Evolutionary conservation across 2,329 filamentous ascomycete species (phyloP), one percentile per base, ranked within the genome.

Genomic region (Fusarium brevicatenulatum): DNA sequence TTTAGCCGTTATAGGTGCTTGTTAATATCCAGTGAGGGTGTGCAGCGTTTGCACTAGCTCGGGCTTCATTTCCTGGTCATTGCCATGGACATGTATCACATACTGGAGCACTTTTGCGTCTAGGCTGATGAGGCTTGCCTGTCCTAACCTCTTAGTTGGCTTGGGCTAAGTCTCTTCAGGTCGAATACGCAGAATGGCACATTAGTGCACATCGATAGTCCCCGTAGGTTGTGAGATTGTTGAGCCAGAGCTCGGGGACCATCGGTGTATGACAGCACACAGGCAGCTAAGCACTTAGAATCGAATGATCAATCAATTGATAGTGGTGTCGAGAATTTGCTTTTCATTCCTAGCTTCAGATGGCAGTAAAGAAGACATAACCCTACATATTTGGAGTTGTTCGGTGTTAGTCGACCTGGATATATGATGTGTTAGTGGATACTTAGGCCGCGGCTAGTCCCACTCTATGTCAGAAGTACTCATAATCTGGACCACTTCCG

Each of bases 401-500:
- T 55, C 21, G 21, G 36, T 37, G 21, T 53, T 8, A 19, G 7
- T 15, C 7, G 25, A 46, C 37, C 30, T 18, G 9, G 21, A 2
- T 2, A 13, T 12, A 18, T 5, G 4, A 9, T 12, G 13, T 61
- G 71, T 74, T 73, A 64, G 52, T 39, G 28, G 53, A n/a, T 71
- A 73, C 71, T 58, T 40, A 1, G 3, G 3, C 15, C 2, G 21
- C 21, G 18, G 21, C 63, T 28, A 42, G 28, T 23, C 16, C 56
- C 18, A 16, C 23, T 21, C 9, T 7, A 16, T 7, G 9, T 8
- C n/a, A 15, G 34, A 71, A 34, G 71, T 73, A 73, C 46, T 55
- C n/a, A 25, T 36, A 18, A 73, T 68, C 71, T 43, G 61, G 28
- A 47, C 50, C 39, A 37, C 57, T 69, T 67, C 61, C 57, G 46